These are phyloP conservation scores for Syzygium aromaticum DNA, from an alignment of 345 rosid species.

Conservation along the genomic window DNA sequence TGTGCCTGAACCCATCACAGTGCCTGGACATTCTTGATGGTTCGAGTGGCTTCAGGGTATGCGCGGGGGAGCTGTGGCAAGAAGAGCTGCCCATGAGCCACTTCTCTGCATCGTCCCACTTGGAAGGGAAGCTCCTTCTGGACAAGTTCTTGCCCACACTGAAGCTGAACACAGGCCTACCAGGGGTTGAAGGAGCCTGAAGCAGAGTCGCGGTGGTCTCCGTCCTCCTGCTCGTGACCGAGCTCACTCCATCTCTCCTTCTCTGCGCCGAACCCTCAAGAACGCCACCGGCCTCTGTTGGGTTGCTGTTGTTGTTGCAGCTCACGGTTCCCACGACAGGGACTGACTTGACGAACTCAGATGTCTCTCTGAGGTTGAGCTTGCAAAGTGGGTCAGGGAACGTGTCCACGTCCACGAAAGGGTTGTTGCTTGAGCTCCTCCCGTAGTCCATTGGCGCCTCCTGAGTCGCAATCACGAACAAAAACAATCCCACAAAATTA, in stretches of 20 bases:
- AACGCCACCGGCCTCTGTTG: slow-evolving; percentile 25
- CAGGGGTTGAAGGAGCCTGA: slow-evolving; percentile 74
- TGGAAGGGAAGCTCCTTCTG: slow-evolving; percentile 78
- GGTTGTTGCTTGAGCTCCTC: slow-evolving; percentile 28
- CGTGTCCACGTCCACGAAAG: slow-evolving; percentile 32
- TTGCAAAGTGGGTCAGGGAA: slow-evolving; percentile 56
- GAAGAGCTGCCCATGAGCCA: slow-evolving; percentile 55
- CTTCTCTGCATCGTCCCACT: slow-evolving; percentile 95
- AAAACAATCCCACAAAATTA: background rate
- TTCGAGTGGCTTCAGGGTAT: slow-evolving; percentile 23
- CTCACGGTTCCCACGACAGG: slow-evolving; percentile 11
- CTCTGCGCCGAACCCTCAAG: slow-evolving; percentile 35
- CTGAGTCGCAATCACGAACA: slow-evolving; percentile 14
- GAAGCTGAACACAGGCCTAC: slow-evolving; percentile 75
- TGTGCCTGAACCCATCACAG: slow-evolving; percentile 13
- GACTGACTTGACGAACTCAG: slow-evolving; percentile 61
- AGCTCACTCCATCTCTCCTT: slow-evolving; percentile 49
- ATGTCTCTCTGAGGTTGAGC: slow-evolving; percentile 63
- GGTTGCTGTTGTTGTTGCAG: background rate
- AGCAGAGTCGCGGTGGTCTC: slow-evolving; percentile 14
- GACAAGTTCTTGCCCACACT: slow-evolving; percentile 33
- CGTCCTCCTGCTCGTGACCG: slow-evolving; percentile 18
- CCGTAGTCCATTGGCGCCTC: slow-evolving; percentile 18
- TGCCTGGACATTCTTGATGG: slow-evolving; percentile 24
- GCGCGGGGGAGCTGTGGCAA: slow-evolving; percentile 64